Evolutionary conservation across 1,139 yeast species (phyloP).

Genomic region (Kodamaea plutei): DNA sequence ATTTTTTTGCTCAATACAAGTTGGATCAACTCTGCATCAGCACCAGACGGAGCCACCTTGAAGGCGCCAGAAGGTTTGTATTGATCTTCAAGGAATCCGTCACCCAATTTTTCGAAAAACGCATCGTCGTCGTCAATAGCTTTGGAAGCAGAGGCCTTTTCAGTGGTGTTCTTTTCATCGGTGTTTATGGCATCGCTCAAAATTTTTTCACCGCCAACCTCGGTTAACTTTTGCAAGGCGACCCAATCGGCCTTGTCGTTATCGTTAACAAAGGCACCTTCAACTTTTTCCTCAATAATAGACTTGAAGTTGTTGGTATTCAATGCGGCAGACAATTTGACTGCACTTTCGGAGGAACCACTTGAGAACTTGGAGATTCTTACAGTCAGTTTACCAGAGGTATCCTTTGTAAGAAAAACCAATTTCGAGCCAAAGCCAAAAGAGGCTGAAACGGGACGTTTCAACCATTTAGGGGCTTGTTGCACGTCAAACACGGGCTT

Average conservation of each 20-base stretch:
- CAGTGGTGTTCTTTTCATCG: slow-evolving; percentile 12
- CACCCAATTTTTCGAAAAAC: slow-evolving; percentile 45
- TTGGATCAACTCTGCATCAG: slow-evolving; percentile 47
- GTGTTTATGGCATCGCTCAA: slow-evolving; percentile 22
- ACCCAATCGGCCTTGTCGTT: slow-evolving; percentile 73
- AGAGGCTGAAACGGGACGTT: slow-evolving; percentile 66
- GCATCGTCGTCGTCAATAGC: slow-evolving; percentile 41
- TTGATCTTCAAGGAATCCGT: slow-evolving; percentile 21
- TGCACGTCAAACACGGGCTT: slow-evolving; percentile 62
- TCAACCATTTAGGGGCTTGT: slow-evolving; percentile 91
- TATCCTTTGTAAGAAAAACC: slow-evolving; percentile 41
- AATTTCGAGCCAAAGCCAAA: slow-evolving; percentile 96
- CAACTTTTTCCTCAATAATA: slow-evolving; percentile 51
- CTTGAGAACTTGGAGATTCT: slow-evolving; percentile 26
- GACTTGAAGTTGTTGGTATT: slow-evolving; percentile 49
- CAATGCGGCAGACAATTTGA: slow-evolving; percentile 56
- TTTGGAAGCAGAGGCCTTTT: slow-evolving; percentile 21
- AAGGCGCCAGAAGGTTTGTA: slow-evolving; percentile 48
- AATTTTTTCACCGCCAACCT: slow-evolving; percentile 45
- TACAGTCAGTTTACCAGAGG: slow-evolving; percentile 20
- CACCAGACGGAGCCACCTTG: slow-evolving; percentile 23
- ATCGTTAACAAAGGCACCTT: slow-evolving; percentile 33
- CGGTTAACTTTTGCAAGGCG: slow-evolving; percentile 54
- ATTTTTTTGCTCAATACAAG: slow-evolving; percentile 61
- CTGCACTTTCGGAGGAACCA: slow-evolving; percentile 38